Conservation (phyloP, 2,329 filamentous ascomycete genomes). For the Epichloe typhina region DNA sequence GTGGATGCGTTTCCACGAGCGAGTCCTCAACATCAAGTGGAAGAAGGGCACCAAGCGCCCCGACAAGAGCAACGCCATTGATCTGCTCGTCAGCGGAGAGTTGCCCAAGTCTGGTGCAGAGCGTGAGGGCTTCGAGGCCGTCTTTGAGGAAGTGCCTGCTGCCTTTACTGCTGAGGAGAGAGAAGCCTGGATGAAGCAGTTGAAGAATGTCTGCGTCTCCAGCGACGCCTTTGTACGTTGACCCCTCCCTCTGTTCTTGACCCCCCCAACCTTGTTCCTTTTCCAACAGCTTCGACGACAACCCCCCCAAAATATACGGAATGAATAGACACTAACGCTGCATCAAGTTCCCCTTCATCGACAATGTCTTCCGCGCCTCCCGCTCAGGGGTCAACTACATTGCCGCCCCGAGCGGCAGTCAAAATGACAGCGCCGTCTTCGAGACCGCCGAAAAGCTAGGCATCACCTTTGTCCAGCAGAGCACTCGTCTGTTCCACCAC, state of each 20-base stretch:
- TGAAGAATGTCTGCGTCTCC: slow-evolving; percentile 72
- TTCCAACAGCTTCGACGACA: background rate
- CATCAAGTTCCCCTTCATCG: slow-evolving; percentile 77
- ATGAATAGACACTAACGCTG: background rate
- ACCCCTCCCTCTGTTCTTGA: background rate
- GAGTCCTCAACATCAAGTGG: slow-evolving; percentile 81
- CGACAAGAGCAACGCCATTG: slow-evolving; percentile 97
- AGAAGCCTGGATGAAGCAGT: slow-evolving; percentile 70
- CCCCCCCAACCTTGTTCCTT: background rate
- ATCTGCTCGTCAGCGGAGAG: slow-evolving; percentile 83
- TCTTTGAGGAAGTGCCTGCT: slow-evolving; percentile 79
- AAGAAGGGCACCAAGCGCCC: slow-evolving; percentile 94
- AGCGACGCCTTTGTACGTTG: slow-evolving; percentile 85
- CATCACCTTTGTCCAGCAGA: slow-evolving; percentile 94
- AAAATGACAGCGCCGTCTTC: slow-evolving; percentile 72
- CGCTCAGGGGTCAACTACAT: slow-evolving; percentile 92
- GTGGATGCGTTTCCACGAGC: slow-evolving; percentile 97
- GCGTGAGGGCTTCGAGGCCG: slow-evolving; percentile 70
- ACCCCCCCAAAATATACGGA: too few relatives aligned
- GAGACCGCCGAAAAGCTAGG: slow-evolving; percentile 83
- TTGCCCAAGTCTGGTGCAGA: slow-evolving; percentile 75
- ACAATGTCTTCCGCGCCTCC: slow-evolving; percentile 88
- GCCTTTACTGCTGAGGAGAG: slow-evolving; percentile 77
- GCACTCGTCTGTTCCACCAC: slow-evolving; percentile 87
- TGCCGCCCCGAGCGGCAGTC: slow-evolving; percentile 80